Evolutionary conservation across 108 stramenopile species (phyloP), one percentile per base, ranked within the genome.

Genomic region (Cyclostephanos tholiformis): DNA sequence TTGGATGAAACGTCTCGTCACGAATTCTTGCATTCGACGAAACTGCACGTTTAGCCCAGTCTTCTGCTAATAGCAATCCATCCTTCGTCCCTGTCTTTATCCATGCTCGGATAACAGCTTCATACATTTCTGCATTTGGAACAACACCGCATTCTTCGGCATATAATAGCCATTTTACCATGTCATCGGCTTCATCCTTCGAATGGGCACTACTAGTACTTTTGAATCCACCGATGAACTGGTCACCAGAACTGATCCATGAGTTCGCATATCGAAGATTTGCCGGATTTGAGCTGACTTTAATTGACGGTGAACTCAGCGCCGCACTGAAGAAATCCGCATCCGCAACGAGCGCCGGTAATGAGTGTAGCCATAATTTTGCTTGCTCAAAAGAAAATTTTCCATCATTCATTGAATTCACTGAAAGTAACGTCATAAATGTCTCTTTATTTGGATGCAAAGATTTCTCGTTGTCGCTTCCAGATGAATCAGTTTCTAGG

Each of bases 21-120:
- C 85, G 75, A 19, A 62, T 67, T 6, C 59, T 22, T 17, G 68
- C 6, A 77, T 58, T 29, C 38, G 50, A 38, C 0, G 62, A 46
- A 36, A 68, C 43, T 30, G 67, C 56, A 19, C 41, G 71, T 43
- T 79, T 70, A 6, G 71, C 79, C 68, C 82, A 72, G 36, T 25
- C 46, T 64, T 89, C 88, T 9, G 89, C 89, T 13, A 76, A 60
- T 7, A 79, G 32, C 32, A 94, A 64, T 6, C 89, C 89, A 35
- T 88, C 82, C 19, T 65, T 26, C 4, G 88, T 90, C 14, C 89
- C 88, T 27, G 86, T 89, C 8, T 87, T 72, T 16, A 87, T 61
- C 89, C 86, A 91, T 25, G 89, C 88, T 60, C 89, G 86, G 60
- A 94, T 91, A n/a, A 85, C 65, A 62, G 82, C 77, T 67, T 91